phyloP scores from a whole-genome alignment of 176 grass and related monocot species.

The maize (Zea mays) region Zm-B73-REFERENCE-NAM-5.0 NC_050098.1:14323001-14323500 shows the following conservation, averaged over 20 bases:
- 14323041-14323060: too few relatives aligned
- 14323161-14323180: constrained; percentile 28
- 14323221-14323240: constrained; percentile 31
- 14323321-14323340: too few relatives aligned
- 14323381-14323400: neutral
- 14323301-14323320: constrained; percentile 39
- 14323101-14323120: constrained; percentile 27
- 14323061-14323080: neutral
- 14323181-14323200: constrained; percentile 43
- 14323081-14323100: neutral
- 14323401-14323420: neutral
- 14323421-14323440: neutral
- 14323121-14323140: constrained; percentile 38
- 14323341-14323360: neutral
- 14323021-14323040: too few relatives aligned
- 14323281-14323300: constrained; percentile 43
- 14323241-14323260: neutral
- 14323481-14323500: neutral
- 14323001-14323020: too few relatives aligned
- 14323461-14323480: neutral
- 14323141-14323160: constrained; percentile 31
- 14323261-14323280: constrained; percentile 6
- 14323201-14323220: constrained; percentile 36
- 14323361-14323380: neutral
- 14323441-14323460: neutral